Evolutionary conservation across 306 rosid genomes (phyloP).

Genomic region (Luffa aegyptiaca): DNA sequence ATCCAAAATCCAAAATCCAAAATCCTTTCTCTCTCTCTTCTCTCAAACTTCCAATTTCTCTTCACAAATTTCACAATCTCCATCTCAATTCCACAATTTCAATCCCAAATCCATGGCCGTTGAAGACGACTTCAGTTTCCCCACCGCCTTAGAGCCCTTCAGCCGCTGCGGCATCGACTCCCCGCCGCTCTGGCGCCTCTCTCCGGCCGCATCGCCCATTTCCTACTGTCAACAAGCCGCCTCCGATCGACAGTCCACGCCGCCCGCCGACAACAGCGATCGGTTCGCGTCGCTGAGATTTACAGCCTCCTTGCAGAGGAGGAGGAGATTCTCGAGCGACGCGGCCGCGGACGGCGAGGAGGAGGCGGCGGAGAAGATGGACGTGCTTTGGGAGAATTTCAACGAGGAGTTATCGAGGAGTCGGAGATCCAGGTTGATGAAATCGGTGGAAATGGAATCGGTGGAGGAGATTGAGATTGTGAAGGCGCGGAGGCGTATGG

Average conservation of each 20-base stretch:
- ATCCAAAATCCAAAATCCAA: not conserved
- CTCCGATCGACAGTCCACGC: not conserved
- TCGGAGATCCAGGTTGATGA: constrained; percentile 6
- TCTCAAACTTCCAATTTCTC: not conserved
- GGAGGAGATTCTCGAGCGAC: constrained; percentile 3
- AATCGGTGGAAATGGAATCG: not conserved
- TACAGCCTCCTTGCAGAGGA: not conserved
- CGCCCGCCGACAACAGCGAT: not conserved
- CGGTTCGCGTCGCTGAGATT: not conserved
- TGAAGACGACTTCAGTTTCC: constrained; percentile 11
- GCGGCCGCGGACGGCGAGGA: not conserved
- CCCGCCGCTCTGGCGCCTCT: constrained; percentile 12
- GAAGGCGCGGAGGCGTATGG: not conserved
- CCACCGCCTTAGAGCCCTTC: not conserved
- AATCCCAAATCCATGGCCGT: constrained; percentile 6
- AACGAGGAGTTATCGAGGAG: constrained; percentile 13
- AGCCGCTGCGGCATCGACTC: constrained; percentile 7
- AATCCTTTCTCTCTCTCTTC: not conserved
- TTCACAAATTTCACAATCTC: not conserved
- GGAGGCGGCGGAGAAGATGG: constrained; percentile 9
- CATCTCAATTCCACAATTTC: not conserved
- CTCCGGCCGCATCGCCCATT: constrained; percentile 3
- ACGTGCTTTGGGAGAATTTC: constrained; percentile 12
- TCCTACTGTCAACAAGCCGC: not conserved
- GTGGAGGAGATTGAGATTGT: not conserved